Conservation (phyloP, 208 protist species). For the Crithidia sp. region DNA sequence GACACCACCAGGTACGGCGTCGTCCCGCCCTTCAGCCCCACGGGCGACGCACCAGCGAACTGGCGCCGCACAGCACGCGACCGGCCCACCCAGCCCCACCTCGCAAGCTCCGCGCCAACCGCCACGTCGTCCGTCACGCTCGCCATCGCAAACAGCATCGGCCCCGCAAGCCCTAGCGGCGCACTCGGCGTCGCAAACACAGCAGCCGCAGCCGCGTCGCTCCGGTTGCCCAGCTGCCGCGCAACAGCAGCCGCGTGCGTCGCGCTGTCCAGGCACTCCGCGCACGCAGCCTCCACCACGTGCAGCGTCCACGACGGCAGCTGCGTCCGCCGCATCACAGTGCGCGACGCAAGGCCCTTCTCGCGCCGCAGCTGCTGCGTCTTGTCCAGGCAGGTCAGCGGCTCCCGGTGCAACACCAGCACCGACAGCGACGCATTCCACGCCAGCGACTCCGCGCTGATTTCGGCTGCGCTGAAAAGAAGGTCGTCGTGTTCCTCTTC, state of each 20-base stretch:
- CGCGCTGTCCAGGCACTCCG: slow-evolving; percentile 10
- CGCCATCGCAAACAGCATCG: slow-evolving; percentile 23
- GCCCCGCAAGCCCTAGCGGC: slow-evolving; percentile 15
- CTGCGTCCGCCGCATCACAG: background rate
- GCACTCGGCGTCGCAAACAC: slow-evolving; percentile 15
- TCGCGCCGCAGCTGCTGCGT: background rate
- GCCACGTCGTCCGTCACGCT: slow-evolving; percentile 30
- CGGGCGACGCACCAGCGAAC: slow-evolving; percentile 10
- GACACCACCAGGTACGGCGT: slow-evolving; percentile 15
- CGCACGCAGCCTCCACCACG: background rate
- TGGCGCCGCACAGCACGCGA: slow-evolving; percentile 10
- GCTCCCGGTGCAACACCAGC: background rate
- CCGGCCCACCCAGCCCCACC: slow-evolving; percentile 14
- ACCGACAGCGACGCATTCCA: background rate
- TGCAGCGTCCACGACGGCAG: background rate
- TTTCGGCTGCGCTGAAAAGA: background rate
- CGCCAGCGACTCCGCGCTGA: too few species aligned
- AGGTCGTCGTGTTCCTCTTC: too few species aligned
- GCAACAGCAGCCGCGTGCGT: slow-evolving; percentile 4
- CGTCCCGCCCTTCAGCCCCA: slow-evolving; percentile 7
- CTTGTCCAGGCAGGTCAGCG: background rate
- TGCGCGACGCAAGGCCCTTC: background rate
- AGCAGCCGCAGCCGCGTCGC: background rate
- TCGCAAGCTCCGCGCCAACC: slow-evolving; percentile 13
- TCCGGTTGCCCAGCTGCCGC: background rate